These are phyloP conservation scores for Strombidium stylifer DNA, from an alignment of 73 alveolate species.

Conservation along the genomic window DNA sequence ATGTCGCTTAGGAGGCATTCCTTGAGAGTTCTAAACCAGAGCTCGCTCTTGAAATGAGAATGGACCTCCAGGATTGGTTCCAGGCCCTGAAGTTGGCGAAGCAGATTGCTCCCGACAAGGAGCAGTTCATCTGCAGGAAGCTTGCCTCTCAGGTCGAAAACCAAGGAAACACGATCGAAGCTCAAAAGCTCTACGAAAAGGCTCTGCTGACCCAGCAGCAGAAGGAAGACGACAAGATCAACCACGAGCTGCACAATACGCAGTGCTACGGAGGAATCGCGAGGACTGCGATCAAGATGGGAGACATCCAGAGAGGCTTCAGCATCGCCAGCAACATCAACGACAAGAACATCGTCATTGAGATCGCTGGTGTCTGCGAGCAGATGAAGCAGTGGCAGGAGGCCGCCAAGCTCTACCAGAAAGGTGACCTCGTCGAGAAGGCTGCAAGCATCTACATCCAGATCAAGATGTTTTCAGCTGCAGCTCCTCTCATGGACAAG, in stretches of 20 bases:
- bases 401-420: conserved; percentile 98
- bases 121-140: conserved; percentile 92
- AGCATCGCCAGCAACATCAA: conserved; percentile 92
- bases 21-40: conserved; percentile 87
- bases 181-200: conserved; percentile 90
- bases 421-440: conserved; percentile 93
- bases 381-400: conserved; percentile 78
- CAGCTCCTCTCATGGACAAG: conserved; percentile 86
- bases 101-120: conserved; percentile 85
- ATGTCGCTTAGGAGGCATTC: conserved; percentile 92
- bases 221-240: conserved; percentile 71
- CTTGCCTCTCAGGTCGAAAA: conserved; percentile 93
- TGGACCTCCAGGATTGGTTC: conserved; percentile 97
- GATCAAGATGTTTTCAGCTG: conserved; percentile 83
- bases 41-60: conserved; percentile 96
- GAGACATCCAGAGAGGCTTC: conserved; percentile 95
- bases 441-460: conserved; percentile 96
- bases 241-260: conserved; percentile 77
- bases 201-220: conserved; percentile 75
- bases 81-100: conserved; percentile 91
- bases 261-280: conserved; percentile 98
- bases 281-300: conserved; percentile 96
- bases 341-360: conserved; percentile 85
- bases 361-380: conserved; percentile 91
- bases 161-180: conserved; percentile 93